phyloP scores from a whole-genome alignment of 2,329 filamentous ascomycete genomes.

The Ceratocystis huliohia region DNA sequence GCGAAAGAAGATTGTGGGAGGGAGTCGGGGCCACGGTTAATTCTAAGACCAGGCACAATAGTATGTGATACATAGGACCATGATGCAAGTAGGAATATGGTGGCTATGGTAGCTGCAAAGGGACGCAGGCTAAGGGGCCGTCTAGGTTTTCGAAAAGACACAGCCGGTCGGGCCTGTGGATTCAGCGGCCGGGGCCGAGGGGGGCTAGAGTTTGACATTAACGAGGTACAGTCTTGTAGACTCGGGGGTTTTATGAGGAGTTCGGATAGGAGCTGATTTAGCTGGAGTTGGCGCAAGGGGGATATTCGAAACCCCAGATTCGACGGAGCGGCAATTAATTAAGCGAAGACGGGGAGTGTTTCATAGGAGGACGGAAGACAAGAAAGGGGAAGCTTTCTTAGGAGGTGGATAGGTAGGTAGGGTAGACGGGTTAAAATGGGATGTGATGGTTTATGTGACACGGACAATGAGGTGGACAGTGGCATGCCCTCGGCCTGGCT shows the following conservation, averaged over 20 bases:
- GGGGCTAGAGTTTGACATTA: background rate
- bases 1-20: background rate
- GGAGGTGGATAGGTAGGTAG: background rate
- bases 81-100: slow-evolving; percentile 8
- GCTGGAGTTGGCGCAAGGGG: background rate
- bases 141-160: background rate
- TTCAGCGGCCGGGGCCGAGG: background rate
- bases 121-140: slow-evolving; percentile 10
- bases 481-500: background rate
- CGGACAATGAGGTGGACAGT: too few relatives aligned
- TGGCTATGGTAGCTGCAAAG: slow-evolving; percentile 12
- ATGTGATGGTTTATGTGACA: too few relatives aligned
- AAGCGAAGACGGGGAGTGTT: background rate
- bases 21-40: background rate
- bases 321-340: background rate
- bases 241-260: background rate
- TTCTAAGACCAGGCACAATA: background rate
- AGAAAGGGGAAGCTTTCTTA: background rate
- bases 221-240: background rate
- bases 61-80: slow-evolving; percentile 11
- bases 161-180: background rate
- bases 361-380: background rate
- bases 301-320: background rate
- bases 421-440: background rate
- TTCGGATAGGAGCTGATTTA: background rate